Evolutionary conservation across 331 rosid genomes (phyloP).

Genomic region (Phaseolus coccineus): DNA sequence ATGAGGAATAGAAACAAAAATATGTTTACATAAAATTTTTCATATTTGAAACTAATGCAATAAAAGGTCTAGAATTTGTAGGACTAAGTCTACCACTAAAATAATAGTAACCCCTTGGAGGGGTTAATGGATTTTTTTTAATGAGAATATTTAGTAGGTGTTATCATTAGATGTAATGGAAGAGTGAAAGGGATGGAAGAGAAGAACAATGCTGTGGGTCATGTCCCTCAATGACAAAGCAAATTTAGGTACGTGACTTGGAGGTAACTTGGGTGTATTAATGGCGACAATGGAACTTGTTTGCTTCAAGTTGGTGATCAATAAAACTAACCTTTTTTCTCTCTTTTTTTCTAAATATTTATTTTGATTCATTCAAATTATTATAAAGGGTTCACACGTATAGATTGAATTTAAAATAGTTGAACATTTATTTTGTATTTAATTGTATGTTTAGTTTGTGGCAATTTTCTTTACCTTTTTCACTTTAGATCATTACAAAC

Average conservation of each 20-base stretch:
- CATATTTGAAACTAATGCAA: no score
- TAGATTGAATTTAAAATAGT: no score
- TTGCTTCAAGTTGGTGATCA: constrained; percentile 18
- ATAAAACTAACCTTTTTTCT: not conserved
- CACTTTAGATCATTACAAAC: no score
- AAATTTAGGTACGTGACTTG: constrained; percentile 43
- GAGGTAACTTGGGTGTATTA: not conserved
- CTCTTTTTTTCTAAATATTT: not conserved
- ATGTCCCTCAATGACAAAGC: constrained; percentile 38
- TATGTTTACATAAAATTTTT: not conserved
- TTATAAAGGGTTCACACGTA: no score
- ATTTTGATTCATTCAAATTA: not conserved
- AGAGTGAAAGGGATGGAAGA: constrained; percentile 27
- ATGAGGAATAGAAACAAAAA: no score
- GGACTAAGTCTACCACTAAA: constrained; percentile 16
- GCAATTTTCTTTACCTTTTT: not conserved
- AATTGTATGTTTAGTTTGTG: no score
- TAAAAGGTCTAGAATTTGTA: not conserved
- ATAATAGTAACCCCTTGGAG: constrained; percentile 36
- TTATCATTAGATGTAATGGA: constrained; percentile 45
- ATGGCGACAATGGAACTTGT: constrained; percentile 3
- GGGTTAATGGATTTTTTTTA: not conserved
- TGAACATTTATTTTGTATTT: no score
- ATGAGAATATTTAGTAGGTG: constrained; percentile 7
- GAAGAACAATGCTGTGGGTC: constrained; percentile 36